Base-by-base conservation (phyloP, 2,329 filamentous ascomycete genomes). In the Aspergillus jensenii region DNA sequence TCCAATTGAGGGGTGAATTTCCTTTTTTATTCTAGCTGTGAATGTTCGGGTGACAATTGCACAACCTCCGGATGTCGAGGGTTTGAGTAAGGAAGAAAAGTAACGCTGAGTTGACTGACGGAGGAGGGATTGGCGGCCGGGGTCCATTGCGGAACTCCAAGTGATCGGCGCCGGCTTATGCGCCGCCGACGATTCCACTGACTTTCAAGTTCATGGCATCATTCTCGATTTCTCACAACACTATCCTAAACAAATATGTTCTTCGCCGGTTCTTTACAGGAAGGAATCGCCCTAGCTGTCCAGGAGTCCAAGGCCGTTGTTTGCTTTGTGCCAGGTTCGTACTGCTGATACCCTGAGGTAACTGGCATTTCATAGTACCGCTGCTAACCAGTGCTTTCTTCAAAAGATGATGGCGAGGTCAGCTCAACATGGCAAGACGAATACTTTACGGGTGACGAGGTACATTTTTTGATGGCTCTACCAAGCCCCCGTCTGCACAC, bases 241-340 rank as follows among this genome's bases (percentile, higher is more conserved):
- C 5, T 9, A 19, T 27, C 31, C 35, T 2, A 65, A 71, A 14
- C 21, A 41, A 52, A 47, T 43, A 93, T 96, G 88, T 97, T 96
- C 76, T 93, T 92, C 72, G 70, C 87, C 59, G 93, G 92, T 17
- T 87, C 86, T 60, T 76, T 97, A 19, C 90, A 96, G 67, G 88
- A 89, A 67, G 93, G 91, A 58, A 96, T 97, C 66, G 82, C 84
- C 33, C 80, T 84, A 19, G 91, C 93, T 12, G 82, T 97, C 6
- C 83, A 85, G 59, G 81, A 93, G 72, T 80, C 85, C 59, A 96
- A 93, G 74, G 82, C 89, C 17, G 90, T 97, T 0, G 84, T 90
- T 31, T 96, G 91, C 76, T 96, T 97, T 74, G 88, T 96, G 33
- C 85, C 87, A 69, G 88, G 90, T 91, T 74, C 64, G 79, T 62